phyloP scores from a whole-genome alignment of 441 rosid species.

The Dalechampia spathulata region DNA sequence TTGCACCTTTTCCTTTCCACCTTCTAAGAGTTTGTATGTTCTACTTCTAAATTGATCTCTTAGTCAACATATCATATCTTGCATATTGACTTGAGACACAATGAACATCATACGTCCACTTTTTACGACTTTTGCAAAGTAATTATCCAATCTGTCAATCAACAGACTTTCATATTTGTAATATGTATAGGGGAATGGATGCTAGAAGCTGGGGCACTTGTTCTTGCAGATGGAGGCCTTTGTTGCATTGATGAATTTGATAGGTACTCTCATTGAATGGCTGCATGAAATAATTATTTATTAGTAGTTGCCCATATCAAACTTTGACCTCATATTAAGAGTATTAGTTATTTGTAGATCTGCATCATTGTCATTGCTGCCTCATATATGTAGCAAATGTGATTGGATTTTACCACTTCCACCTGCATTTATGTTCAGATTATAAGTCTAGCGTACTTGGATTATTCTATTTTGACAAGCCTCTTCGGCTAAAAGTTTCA shows the following conservation, averaged over 20 bases:
- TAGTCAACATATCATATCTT: conserved; percentile 4
- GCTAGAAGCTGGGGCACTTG: conserved; percentile 99
- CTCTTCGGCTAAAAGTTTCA: too few species aligned
- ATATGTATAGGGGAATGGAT: conserved; percentile 84
- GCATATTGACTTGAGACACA: background rate
- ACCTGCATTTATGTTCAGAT: too few species aligned
- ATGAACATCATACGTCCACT: background rate
- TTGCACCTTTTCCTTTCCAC: too few species aligned
- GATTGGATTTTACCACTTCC: background rate
- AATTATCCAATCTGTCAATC: conserved; percentile 6
- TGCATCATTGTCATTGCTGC: background rate
- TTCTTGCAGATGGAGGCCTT: conserved; percentile 97
- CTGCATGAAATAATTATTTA: conserved; percentile 5
- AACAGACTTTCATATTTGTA: conserved; percentile 8
- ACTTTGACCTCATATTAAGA: background rate
- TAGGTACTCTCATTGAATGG: conserved; percentile 34
- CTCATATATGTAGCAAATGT: background rate
- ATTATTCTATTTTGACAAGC: too few species aligned
- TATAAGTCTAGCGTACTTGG: too few species aligned
- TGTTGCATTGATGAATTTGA: conserved; percentile 99
- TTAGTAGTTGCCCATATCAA: background rate
- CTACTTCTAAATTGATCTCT: background rate
- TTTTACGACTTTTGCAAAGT: background rate
- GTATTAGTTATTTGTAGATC: background rate
- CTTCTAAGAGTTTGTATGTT: too few species aligned